Evolutionary conservation across 1,284 basidiomycete species (phyloP).

Genomic region (Apiotrichum veenhuisii): DNA sequence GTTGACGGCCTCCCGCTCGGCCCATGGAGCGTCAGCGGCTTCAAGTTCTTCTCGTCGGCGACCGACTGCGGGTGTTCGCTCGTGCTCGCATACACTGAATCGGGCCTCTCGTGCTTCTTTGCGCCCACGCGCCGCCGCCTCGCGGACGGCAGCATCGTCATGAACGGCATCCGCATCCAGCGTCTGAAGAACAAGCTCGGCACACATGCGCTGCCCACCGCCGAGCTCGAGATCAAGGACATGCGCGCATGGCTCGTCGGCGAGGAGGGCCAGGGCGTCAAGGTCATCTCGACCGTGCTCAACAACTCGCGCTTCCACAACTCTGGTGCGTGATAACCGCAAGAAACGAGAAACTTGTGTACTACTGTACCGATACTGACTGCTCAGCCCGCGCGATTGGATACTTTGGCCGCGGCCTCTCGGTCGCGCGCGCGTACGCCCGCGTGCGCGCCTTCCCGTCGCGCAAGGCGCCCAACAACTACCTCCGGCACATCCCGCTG

Average conservation of each 20-base stretch:
- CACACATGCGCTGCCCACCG: conserved; percentile 70
- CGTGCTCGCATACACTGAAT: conserved; percentile 16
- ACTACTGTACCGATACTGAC: too few species aligned
- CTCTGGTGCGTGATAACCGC: conserved; percentile 50
- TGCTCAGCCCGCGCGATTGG: conserved; percentile 54
- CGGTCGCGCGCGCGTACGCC: conserved; percentile 63
- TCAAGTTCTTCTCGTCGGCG: conserved; percentile 81
- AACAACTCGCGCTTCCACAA: conserved; percentile 73
- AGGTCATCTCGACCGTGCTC: conserved; percentile 65
- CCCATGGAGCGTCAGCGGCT: conserved; percentile 56
- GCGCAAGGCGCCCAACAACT: conserved; percentile 55
- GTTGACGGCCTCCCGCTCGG: conserved; percentile 17
- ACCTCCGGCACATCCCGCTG: conserved; percentile 51
- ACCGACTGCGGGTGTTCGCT: conserved; percentile 54
- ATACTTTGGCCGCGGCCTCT: conserved; percentile 59
- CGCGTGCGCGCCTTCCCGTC: conserved; percentile 52
- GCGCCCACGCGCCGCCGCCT: conserved; percentile 54
- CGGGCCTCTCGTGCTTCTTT: conserved; percentile 63
- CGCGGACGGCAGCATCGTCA: conserved; percentile 30
- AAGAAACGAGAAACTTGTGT: too few species aligned
- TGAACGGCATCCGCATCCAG: conserved; percentile 69
- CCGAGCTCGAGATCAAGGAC: conserved; percentile 64
- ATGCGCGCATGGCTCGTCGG: conserved; percentile 67
- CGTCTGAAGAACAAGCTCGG: conserved; percentile 76
- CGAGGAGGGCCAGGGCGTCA: conserved; percentile 60